Base-by-base conservation (phyloP, 2,329 filamentous ascomycete species). In the Didymella segeticola region DNA sequence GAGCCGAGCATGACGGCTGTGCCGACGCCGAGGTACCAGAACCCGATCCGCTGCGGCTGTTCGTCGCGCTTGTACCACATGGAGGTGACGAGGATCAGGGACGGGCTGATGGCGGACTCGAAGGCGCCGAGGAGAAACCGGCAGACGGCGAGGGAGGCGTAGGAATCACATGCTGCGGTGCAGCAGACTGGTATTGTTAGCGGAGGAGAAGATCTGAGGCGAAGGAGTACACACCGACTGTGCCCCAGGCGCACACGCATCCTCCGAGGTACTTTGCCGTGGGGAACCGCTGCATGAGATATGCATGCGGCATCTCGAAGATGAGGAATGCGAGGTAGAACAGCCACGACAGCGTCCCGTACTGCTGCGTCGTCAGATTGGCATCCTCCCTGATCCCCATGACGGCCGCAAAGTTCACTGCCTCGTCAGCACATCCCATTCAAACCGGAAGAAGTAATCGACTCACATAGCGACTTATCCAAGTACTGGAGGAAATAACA, bases 1-100 rank as follows among this genome's bases (percentile, higher is more conserved):
- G 83, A 83, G 39, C 84, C 84, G 0, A 85, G 78, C 0, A 84
- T 83, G 27, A 86, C 84, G 0, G 85, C 64, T 1, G 45, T 56
- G 1, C 65, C 84, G 42, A 85, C 84, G 36, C 82, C 83, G 0
- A 80, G 79, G 50, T 67, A 69, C 64, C 64, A 68, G 30, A 67
- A 59, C 5, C 63, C 64, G 1, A 63, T 85, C 0, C 85, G 77
- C 2, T 83, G 76, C 0, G 86, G 85, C 61, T 89, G 86, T 62
- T 89, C 83, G 3, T 79, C 76, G 9, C 85, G 78, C 1, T 85
- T 87, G 61, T 87, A 85, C 81, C 84, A 89, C 84, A 87, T 87
- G 4, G 80, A 80, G 0, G 85, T 88, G 29, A 88, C 84, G 1
- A 89, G 71, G 78, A 88, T 86, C 55, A 88, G 86, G 0, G 79